Evolutionary conservation across 768 basidiomycete species (phyloP).

Genomic region (Lentinula boryana): DNA sequence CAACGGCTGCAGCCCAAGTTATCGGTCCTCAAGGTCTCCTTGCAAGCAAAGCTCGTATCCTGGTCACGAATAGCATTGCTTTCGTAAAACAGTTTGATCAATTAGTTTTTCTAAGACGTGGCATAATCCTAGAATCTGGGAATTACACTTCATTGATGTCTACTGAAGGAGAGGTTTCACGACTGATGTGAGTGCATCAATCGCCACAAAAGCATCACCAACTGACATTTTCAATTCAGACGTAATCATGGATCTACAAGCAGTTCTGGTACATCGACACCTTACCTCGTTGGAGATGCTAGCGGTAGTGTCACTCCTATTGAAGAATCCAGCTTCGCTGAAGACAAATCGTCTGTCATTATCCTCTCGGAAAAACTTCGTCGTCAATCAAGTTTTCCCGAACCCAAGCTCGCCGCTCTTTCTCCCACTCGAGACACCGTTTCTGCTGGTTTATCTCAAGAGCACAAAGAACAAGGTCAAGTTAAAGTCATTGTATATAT

Average conservation of each 20-base stretch:
- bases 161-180: conserved; percentile 59
- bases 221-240: conserved; percentile 16
- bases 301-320: conserved; percentile 31
- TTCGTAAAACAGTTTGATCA: conserved; percentile 76
- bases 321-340: conserved; percentile 16
- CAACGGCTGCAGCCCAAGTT: conserved; percentile 54
- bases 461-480: conserved; percentile 74
- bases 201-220: neutral
- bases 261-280: conserved; percentile 48
- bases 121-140: conserved; percentile 75
- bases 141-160: conserved; percentile 54
- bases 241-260: conserved; percentile 40
- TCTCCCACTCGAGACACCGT: conserved; percentile 30
- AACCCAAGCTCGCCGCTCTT: conserved; percentile 42
- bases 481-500: conserved; percentile 76
- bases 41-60: conserved; percentile 73
- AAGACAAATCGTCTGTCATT: conserved; percentile 21
- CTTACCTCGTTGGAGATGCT: conserved; percentile 23
- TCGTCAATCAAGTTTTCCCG: conserved; percentile 51
- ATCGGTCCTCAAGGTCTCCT: conserved; percentile 83
- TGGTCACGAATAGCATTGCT: conserved; percentile 87
- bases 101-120: conserved; percentile 69
- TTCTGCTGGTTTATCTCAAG: conserved; percentile 49
- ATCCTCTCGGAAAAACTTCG: conserved; percentile 48
- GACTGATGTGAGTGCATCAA: conserved; percentile 56